Conservation (phyloP, 1,139 yeast genomes). For the Candida pseudoviswanathii region DNA sequence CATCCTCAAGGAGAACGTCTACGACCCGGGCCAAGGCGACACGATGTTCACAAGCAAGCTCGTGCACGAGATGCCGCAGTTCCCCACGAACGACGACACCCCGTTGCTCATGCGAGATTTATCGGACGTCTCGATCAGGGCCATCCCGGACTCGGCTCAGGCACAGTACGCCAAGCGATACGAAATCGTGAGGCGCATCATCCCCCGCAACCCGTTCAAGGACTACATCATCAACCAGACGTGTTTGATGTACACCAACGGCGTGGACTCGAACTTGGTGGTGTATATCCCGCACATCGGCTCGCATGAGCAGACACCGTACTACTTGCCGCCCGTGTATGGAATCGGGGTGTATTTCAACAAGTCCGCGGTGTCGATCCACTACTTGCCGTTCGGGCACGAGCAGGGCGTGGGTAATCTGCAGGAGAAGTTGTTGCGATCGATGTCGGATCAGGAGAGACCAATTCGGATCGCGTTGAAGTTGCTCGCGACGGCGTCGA, state of each 20-base stretch:
- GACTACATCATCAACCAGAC: slow-evolving; percentile 86
- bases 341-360: slow-evolving; percentile 77
- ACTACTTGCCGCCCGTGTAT: slow-evolving; percentile 79
- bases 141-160: slow-evolving; percentile 36
- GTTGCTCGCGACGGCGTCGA: slow-evolving; percentile 73
- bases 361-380: slow-evolving; percentile 63
- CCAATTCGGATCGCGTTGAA: slow-evolving; percentile 81
- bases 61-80: slow-evolving; percentile 35
- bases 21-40: slow-evolving; percentile 39
- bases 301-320: slow-evolving; percentile 69
- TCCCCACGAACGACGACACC: slow-evolving; percentile 34
- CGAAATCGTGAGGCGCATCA: slow-evolving; percentile 72
- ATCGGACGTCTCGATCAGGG: slow-evolving; percentile 56
- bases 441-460: slow-evolving; percentile 54
- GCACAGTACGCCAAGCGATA: slow-evolving; percentile 40
- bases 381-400: slow-evolving; percentile 66
- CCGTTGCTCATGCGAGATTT: slow-evolving; percentile 47
- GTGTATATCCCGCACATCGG: slow-evolving; percentile 77
- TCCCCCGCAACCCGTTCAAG: slow-evolving; percentile 87
- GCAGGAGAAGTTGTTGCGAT: slow-evolving; percentile 25
- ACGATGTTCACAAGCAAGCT: slow-evolving; percentile 35
- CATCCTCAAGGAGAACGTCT: slow-evolving; percentile 59
- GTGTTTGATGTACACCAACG: slow-evolving; percentile 51
- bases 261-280: slow-evolving; percentile 44
- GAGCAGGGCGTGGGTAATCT: slow-evolving; percentile 16